Evolutionary conservation across 176 grass and related monocot genomes (phyloP).

Genomic region (Triticum turgidum): DNA sequence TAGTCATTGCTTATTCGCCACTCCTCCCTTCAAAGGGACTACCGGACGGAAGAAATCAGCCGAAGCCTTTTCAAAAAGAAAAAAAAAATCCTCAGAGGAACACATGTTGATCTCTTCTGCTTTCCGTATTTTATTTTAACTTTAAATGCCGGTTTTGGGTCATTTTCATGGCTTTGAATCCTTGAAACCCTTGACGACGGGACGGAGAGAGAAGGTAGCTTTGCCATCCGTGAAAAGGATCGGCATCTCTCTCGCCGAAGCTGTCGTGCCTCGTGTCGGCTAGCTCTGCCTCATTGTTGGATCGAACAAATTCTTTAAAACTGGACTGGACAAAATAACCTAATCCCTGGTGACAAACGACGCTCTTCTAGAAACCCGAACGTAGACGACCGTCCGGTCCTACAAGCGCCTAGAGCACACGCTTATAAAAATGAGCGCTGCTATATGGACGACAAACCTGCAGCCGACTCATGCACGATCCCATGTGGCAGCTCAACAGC

Average conservation of each 20-base stretch:
- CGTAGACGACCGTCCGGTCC: no score
- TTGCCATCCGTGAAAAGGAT: slow-evolving; percentile 23
- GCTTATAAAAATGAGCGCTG: not conserved
- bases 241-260: slow-evolving; percentile 15
- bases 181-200: not conserved
- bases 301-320: slow-evolving; percentile 8
- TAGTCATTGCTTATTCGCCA: not conserved
- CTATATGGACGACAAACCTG: no score
- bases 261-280: not conserved
- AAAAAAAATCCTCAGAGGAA: not conserved
- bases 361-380: not conserved
- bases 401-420: not conserved
- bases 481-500: no score
- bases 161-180: not conserved
- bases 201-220: not conserved
- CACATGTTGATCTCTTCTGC: not conserved
- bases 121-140: not conserved
- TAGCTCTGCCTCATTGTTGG: slow-evolving; percentile 22
- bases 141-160: not conserved
- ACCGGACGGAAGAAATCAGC: not conserved
- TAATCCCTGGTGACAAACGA: not conserved
- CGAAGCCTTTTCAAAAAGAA: not conserved
- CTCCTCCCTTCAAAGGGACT: not conserved
- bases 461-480: no score
- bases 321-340: not conserved